Base-by-base conservation (phyloP, 257 asterid genomes). In the Primulina tabacum region DNA sequence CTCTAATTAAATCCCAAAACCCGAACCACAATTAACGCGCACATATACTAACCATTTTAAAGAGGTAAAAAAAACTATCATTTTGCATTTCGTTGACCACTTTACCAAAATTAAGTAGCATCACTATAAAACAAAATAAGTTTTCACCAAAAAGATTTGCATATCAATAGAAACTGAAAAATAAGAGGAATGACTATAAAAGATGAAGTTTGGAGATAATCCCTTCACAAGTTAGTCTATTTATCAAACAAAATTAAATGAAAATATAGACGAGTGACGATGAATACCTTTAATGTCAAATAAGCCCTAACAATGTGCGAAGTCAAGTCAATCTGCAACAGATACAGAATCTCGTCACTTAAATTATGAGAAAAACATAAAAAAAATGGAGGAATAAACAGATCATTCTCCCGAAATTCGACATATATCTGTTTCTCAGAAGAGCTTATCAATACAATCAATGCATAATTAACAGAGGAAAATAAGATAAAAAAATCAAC, bases 271-370 rank as follows among this genome's bases (percentile, higher is more conserved):
- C 12, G 28, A 33, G 65, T 12, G 60, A 16, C 47, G 60, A 62
- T 34, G 5, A 60, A 52, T 88, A 93, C 99, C 99, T 89, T 89
- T 79, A 93, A 75, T 35, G 95, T 89, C 82, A 89, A 68, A 70
- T 83, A 88, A 73, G 88, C 94, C 89, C 94, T 87, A 81, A 93
- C 86, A 77, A 93, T 89, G 80, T 90, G 99, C 64, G 99, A 89
- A 73, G 84, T 85, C 92, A 93, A 82, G 81, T 93, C 97, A 80
- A 93, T 86, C 98, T 92, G 95, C 88, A 82, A 33, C 75, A 77
- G 68, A 67, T 58, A 30, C 59, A 70, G 67, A 57, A 8, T 66
- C 17, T 57, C 26, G 56, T 35, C 34, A 37, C 53, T 62, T 28
- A 24, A 75, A 40, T n/a, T 21, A n/a, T 63, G 38, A 69, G 43